These are phyloP conservation scores for Alternaria sp. DNA, from an alignment of 2,329 filamentous ascomycete species.

Conservation along the genomic window DNA sequence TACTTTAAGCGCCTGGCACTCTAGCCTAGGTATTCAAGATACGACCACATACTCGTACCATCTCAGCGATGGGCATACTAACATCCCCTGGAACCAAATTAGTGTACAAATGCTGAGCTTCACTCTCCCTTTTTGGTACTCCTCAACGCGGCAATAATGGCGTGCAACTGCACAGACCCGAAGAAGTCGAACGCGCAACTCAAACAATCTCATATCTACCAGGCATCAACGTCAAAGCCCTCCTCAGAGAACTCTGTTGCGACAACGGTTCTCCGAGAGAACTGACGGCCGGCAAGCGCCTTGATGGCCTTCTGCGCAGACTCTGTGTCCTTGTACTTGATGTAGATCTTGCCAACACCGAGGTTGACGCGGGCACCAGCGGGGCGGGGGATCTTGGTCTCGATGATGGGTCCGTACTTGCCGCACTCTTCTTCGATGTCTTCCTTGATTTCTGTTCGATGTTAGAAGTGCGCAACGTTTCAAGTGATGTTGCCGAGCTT, in stretches of 20 bases:
- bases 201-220: conserved; percentile 59
- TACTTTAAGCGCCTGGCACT: neutral
- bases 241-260: conserved; percentile 98
- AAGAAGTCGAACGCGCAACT: conserved; percentile 1
- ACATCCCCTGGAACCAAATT: conserved; percentile 9
- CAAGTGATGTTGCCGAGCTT: conserved; percentile 50
- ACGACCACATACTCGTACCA: conserved; percentile 1
- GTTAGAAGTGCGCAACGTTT: conserved; percentile 6
- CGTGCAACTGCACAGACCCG: conserved; percentile 6
- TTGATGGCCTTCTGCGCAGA: conserved; percentile 83
- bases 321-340: conserved; percentile 85
- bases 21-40: conserved; percentile 5
- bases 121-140: conserved; percentile 5
- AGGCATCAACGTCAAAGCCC: conserved; percentile 90
- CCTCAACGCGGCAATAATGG: neutral
- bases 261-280: conserved; percentile 94
- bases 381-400: conserved; percentile 93
- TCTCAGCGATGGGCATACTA: neutral
- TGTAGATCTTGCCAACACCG: conserved; percentile 96
- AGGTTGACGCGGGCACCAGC: conserved; percentile 81
- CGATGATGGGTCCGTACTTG: conserved; percentile 84
- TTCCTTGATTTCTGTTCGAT: conserved; percentile 84
- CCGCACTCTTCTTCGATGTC: conserved; percentile 91
- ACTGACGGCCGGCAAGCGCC: conserved; percentile 92
- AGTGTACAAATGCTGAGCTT: conserved; percentile 10